These are phyloP conservation scores for Mycosphaerella arachidis DNA, from an alignment of 2,329 filamentous ascomycete species.

Conservation along the genomic window DNA sequence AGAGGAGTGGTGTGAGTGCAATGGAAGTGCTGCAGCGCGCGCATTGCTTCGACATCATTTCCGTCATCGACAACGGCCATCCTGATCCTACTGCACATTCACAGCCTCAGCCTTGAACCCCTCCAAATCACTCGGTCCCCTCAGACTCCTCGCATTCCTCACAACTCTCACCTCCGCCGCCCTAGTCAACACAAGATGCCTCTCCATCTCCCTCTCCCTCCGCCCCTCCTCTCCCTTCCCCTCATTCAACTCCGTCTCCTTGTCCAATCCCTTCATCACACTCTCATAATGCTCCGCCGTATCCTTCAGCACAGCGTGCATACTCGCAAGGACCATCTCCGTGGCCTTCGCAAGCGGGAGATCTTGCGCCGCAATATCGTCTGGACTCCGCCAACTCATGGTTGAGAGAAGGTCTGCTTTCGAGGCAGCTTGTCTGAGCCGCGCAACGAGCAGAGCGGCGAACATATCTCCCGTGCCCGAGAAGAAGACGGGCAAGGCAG, in stretches of 20 bases:
- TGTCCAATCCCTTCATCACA: constrained; percentile 52
- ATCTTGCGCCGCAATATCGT: constrained; percentile 63
- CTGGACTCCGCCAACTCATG: constrained; percentile 70
- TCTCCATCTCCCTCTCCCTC: constrained; percentile 49
- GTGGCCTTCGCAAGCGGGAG: constrained; percentile 78
- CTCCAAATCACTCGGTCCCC: constrained; percentile 62
- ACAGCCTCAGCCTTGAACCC: constrained; percentile 53
- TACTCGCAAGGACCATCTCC: constrained; percentile 84
- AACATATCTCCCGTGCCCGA: constrained; percentile 99
- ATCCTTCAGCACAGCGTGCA: constrained; percentile 76
- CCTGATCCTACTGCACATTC: constrained; percentile 21
- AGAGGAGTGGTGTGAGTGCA: too few species aligned
- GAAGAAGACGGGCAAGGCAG: constrained; percentile 87
- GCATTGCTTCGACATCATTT: background rate
- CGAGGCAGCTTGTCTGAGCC: constrained; percentile 76
- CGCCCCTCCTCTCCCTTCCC: constrained; percentile 39
- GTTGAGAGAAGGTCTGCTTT: constrained; percentile 49
- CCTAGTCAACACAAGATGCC: constrained; percentile 68
- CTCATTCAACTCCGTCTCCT: constrained; percentile 45
- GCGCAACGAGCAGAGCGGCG: constrained; percentile 80
- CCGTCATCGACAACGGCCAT: constrained; percentile 3
- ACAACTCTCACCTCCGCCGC: constrained; percentile 86
- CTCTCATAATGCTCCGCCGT: constrained; percentile 63
- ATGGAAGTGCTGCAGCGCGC: background rate
- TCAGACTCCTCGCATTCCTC: constrained; percentile 65